These are phyloP conservation scores for Rostrohypoxylon terebratum DNA, from an alignment of 495 filamentous ascomycete species.

Conservation along the genomic window DNA sequence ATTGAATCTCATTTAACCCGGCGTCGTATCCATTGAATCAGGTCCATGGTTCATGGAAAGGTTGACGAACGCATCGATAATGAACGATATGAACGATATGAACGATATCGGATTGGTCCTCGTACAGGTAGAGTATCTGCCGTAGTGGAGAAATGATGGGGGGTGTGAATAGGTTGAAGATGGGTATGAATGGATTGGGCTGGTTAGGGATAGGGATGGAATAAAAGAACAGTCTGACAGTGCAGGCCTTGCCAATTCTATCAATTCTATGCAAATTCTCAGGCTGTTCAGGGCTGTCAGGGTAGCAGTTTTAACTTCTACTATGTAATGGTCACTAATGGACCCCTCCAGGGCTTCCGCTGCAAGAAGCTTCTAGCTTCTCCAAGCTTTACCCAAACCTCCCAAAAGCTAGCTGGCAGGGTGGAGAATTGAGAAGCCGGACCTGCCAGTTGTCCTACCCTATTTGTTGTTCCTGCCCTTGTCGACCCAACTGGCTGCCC, in stretches of 20 bases:
- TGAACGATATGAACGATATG: slow-evolving; percentile 1
- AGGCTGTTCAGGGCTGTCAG: no score
- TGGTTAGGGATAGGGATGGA: no score
- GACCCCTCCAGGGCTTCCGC: slow-evolving; percentile 1
- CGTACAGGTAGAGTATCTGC: neutral
- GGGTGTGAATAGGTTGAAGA: neutral
- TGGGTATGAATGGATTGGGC: neutral
- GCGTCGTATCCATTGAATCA: slow-evolving; percentile 17
- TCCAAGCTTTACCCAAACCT: neutral
- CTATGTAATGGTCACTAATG: slow-evolving; percentile 3
- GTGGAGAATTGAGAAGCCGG: slow-evolving; percentile 20
- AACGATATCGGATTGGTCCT: slow-evolving; percentile 13
- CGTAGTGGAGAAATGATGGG: neutral
- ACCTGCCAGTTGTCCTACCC: slow-evolving; percentile 39
- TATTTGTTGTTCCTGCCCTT: slow-evolving; percentile 13
- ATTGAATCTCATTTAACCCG: slow-evolving; percentile 9
- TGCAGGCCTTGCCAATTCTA: no score
- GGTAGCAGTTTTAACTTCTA: no score
- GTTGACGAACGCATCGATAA: neutral
- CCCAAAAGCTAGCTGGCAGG: slow-evolving; percentile 27
- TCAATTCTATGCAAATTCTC: no score
- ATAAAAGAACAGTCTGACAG: no score
- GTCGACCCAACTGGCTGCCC: slow-evolving; percentile 45
- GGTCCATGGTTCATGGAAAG: neutral
- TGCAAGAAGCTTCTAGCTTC: slow-evolving; percentile 23